Evolutionary conservation across 1,284 basidiomycete species (phyloP).

Genomic region (Ustilago shanxiensis): DNA sequence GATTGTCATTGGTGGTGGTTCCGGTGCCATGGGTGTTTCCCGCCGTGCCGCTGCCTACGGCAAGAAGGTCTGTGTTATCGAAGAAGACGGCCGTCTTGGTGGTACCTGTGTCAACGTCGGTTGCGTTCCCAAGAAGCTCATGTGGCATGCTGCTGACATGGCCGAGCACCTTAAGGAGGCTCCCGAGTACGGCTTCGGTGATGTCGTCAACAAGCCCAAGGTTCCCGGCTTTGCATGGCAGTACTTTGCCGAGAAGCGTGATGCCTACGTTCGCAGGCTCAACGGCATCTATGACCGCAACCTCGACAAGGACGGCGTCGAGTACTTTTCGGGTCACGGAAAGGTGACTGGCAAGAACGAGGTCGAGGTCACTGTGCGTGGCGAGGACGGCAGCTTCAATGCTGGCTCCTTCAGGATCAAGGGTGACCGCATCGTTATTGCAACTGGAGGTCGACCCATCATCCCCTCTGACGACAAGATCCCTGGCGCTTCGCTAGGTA

Average conservation of each 20-base stretch:
- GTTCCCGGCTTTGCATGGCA: slow-evolving; percentile 83
- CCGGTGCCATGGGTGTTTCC: slow-evolving; percentile 69
- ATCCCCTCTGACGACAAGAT: slow-evolving; percentile 84
- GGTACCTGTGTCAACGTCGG: slow-evolving; percentile 96
- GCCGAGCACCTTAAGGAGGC: slow-evolving; percentile 82
- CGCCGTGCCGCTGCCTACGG: slow-evolving; percentile 87
- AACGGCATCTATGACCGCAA: slow-evolving; percentile 90
- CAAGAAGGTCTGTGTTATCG: slow-evolving; percentile 91
- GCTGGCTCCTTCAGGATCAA: slow-evolving; percentile 67
- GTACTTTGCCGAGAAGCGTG: slow-evolving; percentile 90
- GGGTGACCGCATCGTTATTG: slow-evolving; percentile 73
- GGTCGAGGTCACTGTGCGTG: slow-evolving; percentile 63
- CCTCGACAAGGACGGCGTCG: slow-evolving; percentile 87
- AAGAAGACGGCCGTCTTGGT: slow-evolving; percentile 82
- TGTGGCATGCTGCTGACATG: slow-evolving; percentile 97
- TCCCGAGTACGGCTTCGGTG: slow-evolving; percentile 81
- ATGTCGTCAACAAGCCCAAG: slow-evolving; percentile 60
- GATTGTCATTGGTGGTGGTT: slow-evolving; percentile 69
- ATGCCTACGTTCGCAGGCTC: slow-evolving; percentile 90
- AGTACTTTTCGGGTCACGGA: slow-evolving; percentile 86
- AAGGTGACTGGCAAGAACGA: slow-evolving; percentile 61
- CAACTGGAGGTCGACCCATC: slow-evolving; percentile 87
- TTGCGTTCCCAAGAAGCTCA: slow-evolving; percentile 78
- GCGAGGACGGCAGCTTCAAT: slow-evolving; percentile 73
- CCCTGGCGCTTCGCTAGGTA: slow-evolving; percentile 89